Evolutionary conservation across 208 protist genomes (phyloP).

Genomic region (Crithidia brevicula): DNA sequence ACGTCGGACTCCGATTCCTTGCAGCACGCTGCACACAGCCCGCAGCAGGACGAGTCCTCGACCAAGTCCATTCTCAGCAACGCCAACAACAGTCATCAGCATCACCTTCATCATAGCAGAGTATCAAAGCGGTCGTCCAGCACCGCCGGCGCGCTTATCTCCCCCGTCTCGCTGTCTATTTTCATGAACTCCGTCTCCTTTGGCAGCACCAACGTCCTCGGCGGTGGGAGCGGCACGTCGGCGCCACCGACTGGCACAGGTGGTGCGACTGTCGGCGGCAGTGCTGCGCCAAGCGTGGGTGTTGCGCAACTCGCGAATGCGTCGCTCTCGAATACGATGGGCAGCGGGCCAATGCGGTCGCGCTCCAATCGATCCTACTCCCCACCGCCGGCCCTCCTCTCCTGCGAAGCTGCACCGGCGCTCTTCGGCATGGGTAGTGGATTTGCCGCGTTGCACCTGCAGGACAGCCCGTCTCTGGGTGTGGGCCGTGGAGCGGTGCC

Average conservation of each 20-base stretch:
- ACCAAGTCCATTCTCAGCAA: slow-evolving; percentile 6
- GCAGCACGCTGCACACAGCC: not conserved
- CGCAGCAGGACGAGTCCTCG: not conserved
- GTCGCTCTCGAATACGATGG: not conserved
- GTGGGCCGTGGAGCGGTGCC: not conserved
- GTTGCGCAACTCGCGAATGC: not conserved
- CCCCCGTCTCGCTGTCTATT: slow-evolving; percentile 2
- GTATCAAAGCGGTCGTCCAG: slow-evolving; percentile 6
- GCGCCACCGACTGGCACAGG: no score
- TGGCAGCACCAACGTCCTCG: slow-evolving; percentile 8
- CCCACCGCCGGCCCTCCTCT: slow-evolving; percentile 9
- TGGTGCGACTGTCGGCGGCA: no score
- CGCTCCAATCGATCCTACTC: slow-evolving; percentile 2
- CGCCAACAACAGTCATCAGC: not conserved
- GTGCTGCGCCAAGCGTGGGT: not conserved
- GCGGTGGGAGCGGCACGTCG: no score
- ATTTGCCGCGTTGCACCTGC: slow-evolving; percentile 10
- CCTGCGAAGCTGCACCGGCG: slow-evolving; percentile 22
- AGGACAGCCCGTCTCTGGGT: not conserved
- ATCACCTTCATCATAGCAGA: not conserved
- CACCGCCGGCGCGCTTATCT: slow-evolving; percentile 1
- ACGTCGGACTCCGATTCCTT: not conserved
- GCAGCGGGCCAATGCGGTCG: not conserved
- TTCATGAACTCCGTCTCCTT: slow-evolving; percentile 19
- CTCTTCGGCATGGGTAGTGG: slow-evolving; percentile 17